phyloP scores from a whole-genome alignment of 805 yeast species.

The Saturnispora sekii region DNA sequence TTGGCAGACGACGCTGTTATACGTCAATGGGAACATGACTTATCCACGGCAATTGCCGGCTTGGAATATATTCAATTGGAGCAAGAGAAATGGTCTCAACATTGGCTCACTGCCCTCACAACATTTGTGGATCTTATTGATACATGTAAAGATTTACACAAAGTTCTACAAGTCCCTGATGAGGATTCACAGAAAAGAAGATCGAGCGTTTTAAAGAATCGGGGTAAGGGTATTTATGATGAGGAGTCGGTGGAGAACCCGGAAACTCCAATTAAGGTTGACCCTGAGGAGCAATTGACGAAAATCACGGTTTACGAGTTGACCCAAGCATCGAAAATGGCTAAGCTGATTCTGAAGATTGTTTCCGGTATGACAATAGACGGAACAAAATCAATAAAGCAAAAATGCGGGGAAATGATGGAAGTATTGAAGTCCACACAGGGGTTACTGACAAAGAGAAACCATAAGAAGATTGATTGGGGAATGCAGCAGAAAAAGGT shows the following conservation, averaged over 20 bases:
- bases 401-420: constrained; percentile 32
- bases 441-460: constrained; percentile 35
- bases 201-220: constrained; percentile 12
- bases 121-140: constrained; percentile 25
- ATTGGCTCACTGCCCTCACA: constrained; percentile 26
- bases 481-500: constrained; percentile 30
- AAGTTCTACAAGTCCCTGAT: not conserved
- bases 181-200: constrained; percentile 15
- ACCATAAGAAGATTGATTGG: constrained; percentile 33
- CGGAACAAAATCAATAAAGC: constrained; percentile 23
- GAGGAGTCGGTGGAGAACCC: not conserved
- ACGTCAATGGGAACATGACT: constrained; percentile 35
- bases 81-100: constrained; percentile 21
- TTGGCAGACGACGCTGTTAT: constrained; percentile 31
- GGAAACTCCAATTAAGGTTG: constrained; percentile 6
- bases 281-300: constrained; percentile 23
- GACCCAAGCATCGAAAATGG: constrained; percentile 21
- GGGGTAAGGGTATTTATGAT: constrained; percentile 23
- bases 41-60: constrained; percentile 34
- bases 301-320: constrained; percentile 24
- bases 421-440: constrained; percentile 28
- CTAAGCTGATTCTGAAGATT: constrained; percentile 18
- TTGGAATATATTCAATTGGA: constrained; percentile 31
- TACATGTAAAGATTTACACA: constrained; percentile 26
- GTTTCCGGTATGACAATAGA: constrained; percentile 17